phyloP scores from a whole-genome alignment of 805 yeast genomes.

The Dipodascus geniculatus region DNA sequence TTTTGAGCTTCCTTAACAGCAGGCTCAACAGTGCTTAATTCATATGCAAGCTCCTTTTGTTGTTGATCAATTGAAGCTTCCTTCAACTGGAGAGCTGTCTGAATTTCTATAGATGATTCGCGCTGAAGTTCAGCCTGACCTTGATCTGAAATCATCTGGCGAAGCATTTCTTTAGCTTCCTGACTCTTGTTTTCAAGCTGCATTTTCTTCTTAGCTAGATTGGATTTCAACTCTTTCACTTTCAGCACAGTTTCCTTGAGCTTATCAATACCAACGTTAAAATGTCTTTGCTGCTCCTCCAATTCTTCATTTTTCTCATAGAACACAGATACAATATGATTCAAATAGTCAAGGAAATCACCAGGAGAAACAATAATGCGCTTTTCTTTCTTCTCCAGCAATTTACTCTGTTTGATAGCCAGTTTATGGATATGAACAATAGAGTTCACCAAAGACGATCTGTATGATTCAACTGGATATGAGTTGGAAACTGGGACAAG shows the following conservation, averaged over 20 bases:
- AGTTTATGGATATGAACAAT: slow-evolving; percentile 37
- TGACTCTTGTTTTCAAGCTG: slow-evolving; percentile 43
- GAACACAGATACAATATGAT: slow-evolving; percentile 34
- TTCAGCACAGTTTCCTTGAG: slow-evolving; percentile 65
- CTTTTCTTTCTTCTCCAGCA: neutral
- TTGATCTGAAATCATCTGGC: slow-evolving; percentile 70
- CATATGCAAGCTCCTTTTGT: slow-evolving; percentile 41
- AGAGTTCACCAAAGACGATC: slow-evolving; percentile 37
- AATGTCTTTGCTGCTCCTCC: slow-evolving; percentile 59
- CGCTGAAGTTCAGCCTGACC: slow-evolving; percentile 86
- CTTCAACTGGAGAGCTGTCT: slow-evolving; percentile 54
- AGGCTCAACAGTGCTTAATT: slow-evolving; percentile 72
- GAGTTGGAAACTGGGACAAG: slow-evolving; percentile 8
- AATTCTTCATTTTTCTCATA: slow-evolving; percentile 34
- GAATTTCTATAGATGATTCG: slow-evolving; percentile 72
- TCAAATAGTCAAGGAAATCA: slow-evolving; percentile 39
- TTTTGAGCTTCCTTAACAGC: slow-evolving; percentile 71
- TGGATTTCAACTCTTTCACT: slow-evolving; percentile 47
- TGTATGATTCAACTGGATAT: slow-evolving; percentile 18
- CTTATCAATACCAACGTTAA: slow-evolving; percentile 61
- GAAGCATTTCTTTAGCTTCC: slow-evolving; percentile 61
- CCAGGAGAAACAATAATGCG: slow-evolving; percentile 33
- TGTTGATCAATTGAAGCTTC: slow-evolving; percentile 48
- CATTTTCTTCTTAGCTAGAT: slow-evolving; percentile 41
- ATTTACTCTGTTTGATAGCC: slow-evolving; percentile 7